phyloP scores from a whole-genome alignment of 192 early-diverging fungal species.

The Pilobolus umbonatus region DNA sequence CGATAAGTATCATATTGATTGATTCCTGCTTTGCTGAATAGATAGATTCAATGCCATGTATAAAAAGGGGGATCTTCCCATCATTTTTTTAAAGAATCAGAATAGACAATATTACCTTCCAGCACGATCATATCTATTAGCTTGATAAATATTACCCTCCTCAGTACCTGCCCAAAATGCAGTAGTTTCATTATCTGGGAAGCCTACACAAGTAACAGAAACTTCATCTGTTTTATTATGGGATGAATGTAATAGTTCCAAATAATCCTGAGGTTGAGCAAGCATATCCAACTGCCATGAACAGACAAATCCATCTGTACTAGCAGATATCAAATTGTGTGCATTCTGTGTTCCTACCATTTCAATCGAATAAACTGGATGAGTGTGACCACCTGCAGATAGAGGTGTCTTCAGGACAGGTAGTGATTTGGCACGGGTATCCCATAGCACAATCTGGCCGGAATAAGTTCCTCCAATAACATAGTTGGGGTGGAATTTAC shows the following conservation, averaged over 20 bases:
- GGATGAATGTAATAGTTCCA: conserved; percentile 71
- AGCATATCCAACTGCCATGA: conserved; percentile 98
- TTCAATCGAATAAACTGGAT: conserved; percentile 87
- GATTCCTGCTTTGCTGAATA: conserved; percentile 87
- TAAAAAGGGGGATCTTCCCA: neutral
- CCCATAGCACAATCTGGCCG: conserved; percentile 98
- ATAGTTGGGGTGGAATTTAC: conserved; percentile 88
- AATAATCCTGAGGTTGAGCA: conserved; percentile 88
- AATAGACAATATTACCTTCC: conserved; percentile 56
- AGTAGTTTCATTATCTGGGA: conserved; percentile 89
- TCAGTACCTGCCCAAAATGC: conserved; percentile 96
- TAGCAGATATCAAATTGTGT: conserved; percentile 86
- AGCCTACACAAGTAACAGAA: conserved; percentile 84
- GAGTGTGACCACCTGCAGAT: conserved; percentile 90
- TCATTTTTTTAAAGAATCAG: neutral
- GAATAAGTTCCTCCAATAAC: conserved; percentile 96
- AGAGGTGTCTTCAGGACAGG: conserved; percentile 94
- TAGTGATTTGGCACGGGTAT: conserved; percentile 82
- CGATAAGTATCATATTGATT: conserved; percentile 79
- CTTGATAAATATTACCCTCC: conserved; percentile 91
- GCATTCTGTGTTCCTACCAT: conserved; percentile 96
- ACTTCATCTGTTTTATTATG: conserved; percentile 90
- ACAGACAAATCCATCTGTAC: conserved; percentile 95
- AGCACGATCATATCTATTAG: conserved; percentile 91
- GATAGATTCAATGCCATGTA: neutral